Percentiles rank a stretch among this genome's conserved stretches.
Conservation (phyloP, 768 basidiomycete species). For the Galerina marginata region DNA sequence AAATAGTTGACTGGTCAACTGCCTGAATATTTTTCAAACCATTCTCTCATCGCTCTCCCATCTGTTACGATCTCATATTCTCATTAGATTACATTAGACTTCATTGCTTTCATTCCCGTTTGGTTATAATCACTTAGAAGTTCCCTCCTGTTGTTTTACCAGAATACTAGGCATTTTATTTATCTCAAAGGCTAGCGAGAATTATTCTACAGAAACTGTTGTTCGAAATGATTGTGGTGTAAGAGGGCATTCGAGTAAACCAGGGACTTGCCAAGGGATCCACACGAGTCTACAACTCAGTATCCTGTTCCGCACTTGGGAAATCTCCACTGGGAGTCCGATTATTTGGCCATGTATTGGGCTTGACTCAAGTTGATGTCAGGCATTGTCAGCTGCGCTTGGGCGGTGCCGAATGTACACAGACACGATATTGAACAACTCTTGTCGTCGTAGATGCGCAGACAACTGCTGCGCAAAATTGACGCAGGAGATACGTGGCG, state of each 20-base stretch:
- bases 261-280: constrained; percentile 4
- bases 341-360: constrained; percentile 6
- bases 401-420: not conserved
- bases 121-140: too few relatives aligned
- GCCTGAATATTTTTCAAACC: not conserved
- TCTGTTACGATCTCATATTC: too few relatives aligned
- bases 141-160: too few relatives aligned
- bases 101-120: too few relatives aligned
- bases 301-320: too few relatives aligned
- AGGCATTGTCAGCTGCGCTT: constrained; percentile 4
- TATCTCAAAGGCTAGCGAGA: too few relatives aligned
- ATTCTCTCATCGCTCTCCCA: not conserved
- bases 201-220: too few relatives aligned
- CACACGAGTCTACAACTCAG: constrained; percentile 6
- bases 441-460: constrained; percentile 8
- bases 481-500: constrained; percentile 29
- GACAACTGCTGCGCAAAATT: constrained; percentile 9
- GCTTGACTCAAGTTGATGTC: not conserved
- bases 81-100: too few relatives aligned
- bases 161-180: too few relatives aligned
- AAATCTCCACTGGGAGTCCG: not conserved
- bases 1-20: constrained; percentile 1
- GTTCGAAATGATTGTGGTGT: too few relatives aligned
- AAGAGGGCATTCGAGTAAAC: not conserved
- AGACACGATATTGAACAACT: not conserved